Evolutionary conservation across 108 stramenopile species (phyloP), one percentile per base, ranked within the genome.

Genomic region (Cylindrotheca closterium): DNA sequence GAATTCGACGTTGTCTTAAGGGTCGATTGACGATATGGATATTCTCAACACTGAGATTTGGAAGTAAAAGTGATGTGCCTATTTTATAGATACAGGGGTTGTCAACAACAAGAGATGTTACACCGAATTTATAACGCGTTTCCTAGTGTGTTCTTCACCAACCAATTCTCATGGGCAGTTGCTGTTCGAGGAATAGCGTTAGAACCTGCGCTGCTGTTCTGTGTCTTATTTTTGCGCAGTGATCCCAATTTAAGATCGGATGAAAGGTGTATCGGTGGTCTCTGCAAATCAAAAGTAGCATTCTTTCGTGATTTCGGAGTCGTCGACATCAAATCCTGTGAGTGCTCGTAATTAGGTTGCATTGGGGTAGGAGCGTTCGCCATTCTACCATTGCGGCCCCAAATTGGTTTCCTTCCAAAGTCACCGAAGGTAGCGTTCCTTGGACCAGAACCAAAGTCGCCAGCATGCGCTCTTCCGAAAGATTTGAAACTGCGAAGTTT

Each of bases 381-480:
- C 65, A 83, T 65, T 26, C 69, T 71, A 25, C 82, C 82, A 60
- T 79, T 74, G 28, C 78, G 56, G 4, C 78, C 82, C 82, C 82
- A 83, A 29, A 76, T 73, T 28, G 74, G 67, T 23, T 50, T 50
- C 26, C 68, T 37, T 46, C 78, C 82, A 58, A 76, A 83, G 26
- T 83, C 75, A 24, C 77, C 83, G 61, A 84, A 84, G 12, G 83
- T 84, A 47, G 83, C 83, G 64, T 84, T 84, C 51, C 76, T 55
- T n/a, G 74, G 74, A 30, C 78, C 79, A 8, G 28, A 32, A 33
- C 77, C 79, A 60, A 64, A 74, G 47, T 80, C 79, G 15, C 69
- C 78, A 32, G 75, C 80, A 60, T 85, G 78, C 1, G 84, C 77
- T 49, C 78, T 60, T 25, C 84, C 84, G 51, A 85, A 85, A 7